These are phyloP conservation scores for Trametes sp. DNA, from an alignment of 1,284 basidiomycete species.

Conservation along the genomic window DNA sequence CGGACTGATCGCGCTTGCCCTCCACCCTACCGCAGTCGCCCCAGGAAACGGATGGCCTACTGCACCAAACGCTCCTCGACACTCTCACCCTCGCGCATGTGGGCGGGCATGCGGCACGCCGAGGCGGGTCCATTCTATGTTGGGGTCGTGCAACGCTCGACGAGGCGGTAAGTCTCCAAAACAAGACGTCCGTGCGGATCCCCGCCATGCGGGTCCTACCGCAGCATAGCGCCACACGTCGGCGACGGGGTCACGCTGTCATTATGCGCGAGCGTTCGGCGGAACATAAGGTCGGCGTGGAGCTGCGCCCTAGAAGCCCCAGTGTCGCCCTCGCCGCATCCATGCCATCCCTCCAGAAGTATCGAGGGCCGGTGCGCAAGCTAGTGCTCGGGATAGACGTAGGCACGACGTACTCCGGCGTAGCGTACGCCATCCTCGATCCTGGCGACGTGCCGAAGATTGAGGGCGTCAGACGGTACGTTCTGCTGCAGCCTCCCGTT, in stretches of 20 bases:
- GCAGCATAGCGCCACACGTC: background rate
- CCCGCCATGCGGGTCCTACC: background rate
- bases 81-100: background rate
- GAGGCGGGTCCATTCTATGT: background rate
- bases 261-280: too few species aligned
- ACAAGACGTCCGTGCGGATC: background rate
- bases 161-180: too few species aligned
- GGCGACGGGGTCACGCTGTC: background rate
- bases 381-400: constrained; percentile 60
- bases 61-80: background rate
- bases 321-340: background rate
- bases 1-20: too few species aligned
- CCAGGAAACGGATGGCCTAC: too few species aligned
- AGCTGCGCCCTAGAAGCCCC: background rate
- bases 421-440: constrained; percentile 54
- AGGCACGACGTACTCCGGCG: constrained; percentile 61
- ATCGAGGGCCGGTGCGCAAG: constrained; percentile 37
- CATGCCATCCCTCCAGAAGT: background rate
- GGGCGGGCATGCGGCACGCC: background rate
- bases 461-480: constrained; percentile 52
- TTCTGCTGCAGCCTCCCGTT: background rate
- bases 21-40: background rate
- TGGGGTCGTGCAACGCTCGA: background rate
- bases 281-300: background rate
- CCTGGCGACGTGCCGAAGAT: constrained; percentile 58